These are phyloP conservation scores for Phoenix dactylifera DNA, from an alignment of 176 grass and related monocot species.

Conservation along the genomic window DNA sequence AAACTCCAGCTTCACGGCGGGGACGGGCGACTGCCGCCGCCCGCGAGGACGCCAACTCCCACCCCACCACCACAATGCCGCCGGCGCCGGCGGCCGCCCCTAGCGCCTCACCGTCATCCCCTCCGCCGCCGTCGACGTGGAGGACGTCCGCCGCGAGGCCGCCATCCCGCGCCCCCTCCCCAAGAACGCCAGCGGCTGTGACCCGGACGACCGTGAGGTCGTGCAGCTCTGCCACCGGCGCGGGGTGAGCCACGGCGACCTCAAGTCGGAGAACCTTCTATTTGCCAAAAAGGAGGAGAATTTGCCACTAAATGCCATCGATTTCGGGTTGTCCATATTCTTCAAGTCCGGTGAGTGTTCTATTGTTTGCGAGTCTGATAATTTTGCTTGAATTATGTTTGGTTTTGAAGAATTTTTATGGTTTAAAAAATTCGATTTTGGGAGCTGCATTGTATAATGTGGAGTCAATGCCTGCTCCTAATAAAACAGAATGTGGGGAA, in stretches of 20 bases:
- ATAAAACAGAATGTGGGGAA: neutral
- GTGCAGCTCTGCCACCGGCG: slow-evolving; percentile 90
- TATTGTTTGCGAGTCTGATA: neutral
- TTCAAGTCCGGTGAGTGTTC: slow-evolving; percentile 63
- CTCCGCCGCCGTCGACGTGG: slow-evolving; percentile 49
- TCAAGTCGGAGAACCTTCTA: slow-evolving; percentile 87
- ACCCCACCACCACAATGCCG: neutral
- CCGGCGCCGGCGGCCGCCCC: too few relatives aligned
- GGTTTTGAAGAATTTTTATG: neutral
- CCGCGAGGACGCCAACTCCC: slow-evolving; percentile 39
- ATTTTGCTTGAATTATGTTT: slow-evolving; percentile 14
- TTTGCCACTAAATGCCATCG: slow-evolving; percentile 87
- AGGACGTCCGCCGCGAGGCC: slow-evolving; percentile 94
- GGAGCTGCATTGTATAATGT: too few relatives aligned
- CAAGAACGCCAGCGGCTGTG: slow-evolving; percentile 56
- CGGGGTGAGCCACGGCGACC: slow-evolving; percentile 88
- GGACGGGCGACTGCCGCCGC: slow-evolving; percentile 24
- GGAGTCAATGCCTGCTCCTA: neutral
- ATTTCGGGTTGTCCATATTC: slow-evolving; percentile 89
- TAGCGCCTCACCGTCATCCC: too few relatives aligned
- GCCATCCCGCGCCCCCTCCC: slow-evolving; percentile 92
- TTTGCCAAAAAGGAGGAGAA: slow-evolving; percentile 97
- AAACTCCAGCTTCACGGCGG: too few relatives aligned
- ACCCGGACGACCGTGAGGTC: slow-evolving; percentile 82
- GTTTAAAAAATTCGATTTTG: neutral